Base-by-base conservation (phyloP, 208 protist species). In the Crithidia fasciculata region DNA sequence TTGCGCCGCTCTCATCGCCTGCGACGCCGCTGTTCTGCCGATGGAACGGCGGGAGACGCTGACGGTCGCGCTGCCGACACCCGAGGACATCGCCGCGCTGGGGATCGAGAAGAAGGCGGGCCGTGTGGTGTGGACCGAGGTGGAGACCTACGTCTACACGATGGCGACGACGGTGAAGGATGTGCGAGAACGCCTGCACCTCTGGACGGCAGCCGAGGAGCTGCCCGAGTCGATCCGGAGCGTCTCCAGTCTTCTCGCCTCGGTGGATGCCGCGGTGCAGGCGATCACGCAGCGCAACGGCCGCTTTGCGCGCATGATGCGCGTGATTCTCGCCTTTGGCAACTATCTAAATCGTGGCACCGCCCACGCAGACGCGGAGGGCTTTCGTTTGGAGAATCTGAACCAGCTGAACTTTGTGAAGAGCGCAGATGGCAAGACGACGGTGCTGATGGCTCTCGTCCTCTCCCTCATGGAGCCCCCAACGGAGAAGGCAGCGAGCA, bases 341-440 rank as follows among this genome's bases (percentile, higher is more conserved):
- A 95, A 95, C 73, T 88, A 87, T 65, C 78, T 95, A 69, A 95
- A 95, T 49, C 68, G 78, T 3, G 86, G 84, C 55, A 93, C 86
- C n/a, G 40, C 76, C 8, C 77, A 95, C 80, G 86, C 74, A 9
- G 78, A 87, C 64, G 88, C 90, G 2, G 58, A 69, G 36, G 90
- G 85, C 28, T 95, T 95, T 59, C 86, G 85, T 43, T 73, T 95
- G 15, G 87, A 95, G 52, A 92, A 80, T 58, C 67, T 95, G 9
- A 86, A 60, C 60, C 86, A 92, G 68, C 78, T 95, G 61, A 85
- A 74, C 71, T 81, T 92, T 44, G 83, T 93, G 56, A 92, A 93
- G 75, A 83, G 81, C 18, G 78, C 83, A 0, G 88, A 95, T 57
- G 90, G 90, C 39, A 89, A 88, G 72, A 87, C 86, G n/a, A 92